Base-by-base conservation (phyloP, 192 early-diverging fungal genomes). In the Coemansia furcata region DNA sequence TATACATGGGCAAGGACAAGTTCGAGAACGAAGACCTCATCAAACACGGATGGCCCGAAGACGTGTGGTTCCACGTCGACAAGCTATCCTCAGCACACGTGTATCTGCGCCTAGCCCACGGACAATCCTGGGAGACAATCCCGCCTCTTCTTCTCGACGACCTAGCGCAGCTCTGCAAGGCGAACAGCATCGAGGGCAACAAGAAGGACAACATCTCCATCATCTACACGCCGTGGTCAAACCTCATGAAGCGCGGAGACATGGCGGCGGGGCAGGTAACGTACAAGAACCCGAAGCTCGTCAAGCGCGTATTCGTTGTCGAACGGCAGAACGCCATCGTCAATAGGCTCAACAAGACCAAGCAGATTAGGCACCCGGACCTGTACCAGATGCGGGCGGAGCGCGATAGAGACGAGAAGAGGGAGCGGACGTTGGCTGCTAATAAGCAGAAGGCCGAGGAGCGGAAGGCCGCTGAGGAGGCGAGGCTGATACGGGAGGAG, bases 1-100 rank as follows among this genome's bases (percentile, higher is more conserved):
- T 99, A 39, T 99, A 97, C 73, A 96, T 99, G 95, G 97, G 97
- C 66, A 97, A 94, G 76, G 95, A 99, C 85, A 98, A 97, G 80
- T 96, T 89, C 74, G 97, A 99, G 80, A 99, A 96, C 85, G 95
- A 96, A 60, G 96, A 97, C 26, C 77, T 98, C 44, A 98, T 98
- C 52, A 96, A 94, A 71, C 87, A 97, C 76, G 97, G 94, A 19
- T 98, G 92, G 84, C 91, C 91, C 30, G 89, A 97, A 73, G 97
- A 97, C 73, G 92, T 97, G 4, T 82, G 80, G 93, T 99, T 99
- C 76, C 97, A 99, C 84, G 96, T 93, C 17, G 96, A 98, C 83
- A 98, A 98, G 85, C 87, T 98, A 17, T 96, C 94, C 6, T 94
- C 92, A 57, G 98, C 98, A 5, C 98, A 99, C 87, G 94, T 98